Conservation (phyloP, 1,139 yeast species). For the Keqinozyma sinolaborantium region DNA sequence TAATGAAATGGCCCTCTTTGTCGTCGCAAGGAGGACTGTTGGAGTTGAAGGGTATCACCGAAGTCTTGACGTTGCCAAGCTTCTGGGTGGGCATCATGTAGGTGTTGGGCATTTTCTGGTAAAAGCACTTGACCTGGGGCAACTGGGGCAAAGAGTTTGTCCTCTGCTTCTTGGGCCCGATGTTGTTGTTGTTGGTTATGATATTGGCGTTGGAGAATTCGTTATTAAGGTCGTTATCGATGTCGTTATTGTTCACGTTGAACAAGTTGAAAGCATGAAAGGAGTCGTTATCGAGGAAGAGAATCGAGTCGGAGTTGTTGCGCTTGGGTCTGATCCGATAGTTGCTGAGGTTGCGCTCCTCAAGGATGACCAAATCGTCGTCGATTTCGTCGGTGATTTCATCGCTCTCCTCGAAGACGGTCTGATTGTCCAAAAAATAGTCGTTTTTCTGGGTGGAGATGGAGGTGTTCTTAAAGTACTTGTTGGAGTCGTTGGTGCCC, state of each 20-base stretch:
- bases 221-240: slow-evolving; percentile 1
- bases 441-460: slow-evolving; percentile 1
- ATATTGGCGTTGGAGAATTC: slow-evolving; percentile 6
- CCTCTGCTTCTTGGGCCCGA: slow-evolving; percentile 47
- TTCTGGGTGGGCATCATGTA: slow-evolving; percentile 39
- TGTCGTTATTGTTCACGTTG: slow-evolving; percentile 25
- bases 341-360: slow-evolving; percentile 27
- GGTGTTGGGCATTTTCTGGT: slow-evolving; percentile 36
- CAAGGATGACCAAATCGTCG: slow-evolving; percentile 33
- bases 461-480: background rate
- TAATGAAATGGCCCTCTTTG: slow-evolving; percentile 80
- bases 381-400: slow-evolving; percentile 26
- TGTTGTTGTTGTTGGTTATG: slow-evolving; percentile 5
- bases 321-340: slow-evolving; percentile 18
- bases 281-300: slow-evolving; percentile 36
- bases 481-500: slow-evolving; percentile 2
- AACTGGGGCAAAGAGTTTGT: slow-evolving; percentile 72
- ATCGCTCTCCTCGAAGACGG: slow-evolving; percentile 9
- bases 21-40: slow-evolving; percentile 58
- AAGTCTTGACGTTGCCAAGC: slow-evolving; percentile 41
- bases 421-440: slow-evolving; percentile 3
- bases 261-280: slow-evolving; percentile 45
- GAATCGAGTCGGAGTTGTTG: slow-evolving; percentile 37
- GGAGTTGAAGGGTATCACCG: slow-evolving; percentile 36
- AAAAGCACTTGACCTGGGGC: slow-evolving; percentile 50